Evolutionary conservation across 2,329 filamentous ascomycete species (phyloP).

Genomic region (Exophiala aquamarina): DNA sequence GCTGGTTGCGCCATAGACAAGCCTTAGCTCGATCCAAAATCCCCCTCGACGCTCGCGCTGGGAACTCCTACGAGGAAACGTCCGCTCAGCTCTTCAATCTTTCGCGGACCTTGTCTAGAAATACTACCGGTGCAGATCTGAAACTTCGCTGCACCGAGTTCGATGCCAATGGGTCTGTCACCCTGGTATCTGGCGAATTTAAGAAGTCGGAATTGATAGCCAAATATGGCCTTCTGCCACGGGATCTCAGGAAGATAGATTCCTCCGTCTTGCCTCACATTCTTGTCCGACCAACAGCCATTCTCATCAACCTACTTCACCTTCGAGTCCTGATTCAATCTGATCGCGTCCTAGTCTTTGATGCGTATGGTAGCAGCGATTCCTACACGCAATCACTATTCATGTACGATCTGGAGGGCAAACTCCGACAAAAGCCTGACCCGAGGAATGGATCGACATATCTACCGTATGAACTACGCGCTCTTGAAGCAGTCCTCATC

Average conservation of each 20-base stretch:
- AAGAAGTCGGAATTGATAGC: constrained; percentile 97
- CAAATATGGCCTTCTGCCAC: constrained; percentile 76
- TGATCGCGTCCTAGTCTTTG: constrained; percentile 91
- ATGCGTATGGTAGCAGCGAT: constrained; percentile 90
- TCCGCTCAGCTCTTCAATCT: constrained; percentile 64
- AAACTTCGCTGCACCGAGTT: constrained; percentile 92
- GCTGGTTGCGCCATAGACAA: constrained; percentile 20
- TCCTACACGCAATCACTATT: constrained; percentile 95
- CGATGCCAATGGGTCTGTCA: constrained; percentile 87
- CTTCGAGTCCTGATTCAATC: constrained; percentile 93
- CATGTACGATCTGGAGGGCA: constrained; percentile 95
- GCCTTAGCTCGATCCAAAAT: constrained; percentile 9
- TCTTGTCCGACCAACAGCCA: constrained; percentile 86
- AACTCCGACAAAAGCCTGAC: constrained; percentile 71
- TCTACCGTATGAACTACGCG: constrained; percentile 92
- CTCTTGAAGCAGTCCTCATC: constrained; percentile 90
- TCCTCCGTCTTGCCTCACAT: constrained; percentile 95
- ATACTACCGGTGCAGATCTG: constrained; percentile 71
- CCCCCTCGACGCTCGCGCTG: constrained; percentile 9
- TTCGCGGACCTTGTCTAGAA: constrained; percentile 56
- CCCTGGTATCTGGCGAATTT: constrained; percentile 90
- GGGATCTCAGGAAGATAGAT: constrained; percentile 96
- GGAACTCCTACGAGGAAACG: constrained; percentile 43
- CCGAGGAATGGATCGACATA: constrained; percentile 36
- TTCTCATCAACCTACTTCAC: constrained; percentile 94